Conservation (phyloP, 345 rosid genomes). For the Lumnitzera racemosa region DNA sequence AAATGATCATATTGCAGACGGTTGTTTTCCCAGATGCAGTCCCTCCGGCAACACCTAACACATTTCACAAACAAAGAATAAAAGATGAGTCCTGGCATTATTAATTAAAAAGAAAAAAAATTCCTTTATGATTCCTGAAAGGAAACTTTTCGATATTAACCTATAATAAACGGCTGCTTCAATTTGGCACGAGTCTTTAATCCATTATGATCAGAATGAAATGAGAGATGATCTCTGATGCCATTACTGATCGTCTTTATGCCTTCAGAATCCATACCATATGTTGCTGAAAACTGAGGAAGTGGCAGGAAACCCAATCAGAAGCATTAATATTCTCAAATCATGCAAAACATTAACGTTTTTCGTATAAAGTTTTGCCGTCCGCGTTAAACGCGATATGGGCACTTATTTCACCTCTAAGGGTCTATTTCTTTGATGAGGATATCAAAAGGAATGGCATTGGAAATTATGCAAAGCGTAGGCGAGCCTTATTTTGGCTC, state of each 20-base stretch:
- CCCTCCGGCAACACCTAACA: constrained; percentile 81
- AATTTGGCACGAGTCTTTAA: constrained; percentile 23
- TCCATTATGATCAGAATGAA: constrained; percentile 20
- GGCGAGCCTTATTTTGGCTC: no score
- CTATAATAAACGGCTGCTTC: constrained; percentile 76
- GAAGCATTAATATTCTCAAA: background rate
- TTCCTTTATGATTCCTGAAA: background rate
- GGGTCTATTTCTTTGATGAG: background rate
- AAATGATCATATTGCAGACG: constrained; percentile 85
- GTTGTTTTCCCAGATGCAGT: constrained; percentile 96
- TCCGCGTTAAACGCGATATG: background rate
- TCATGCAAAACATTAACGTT: no score
- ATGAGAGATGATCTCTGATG: constrained; percentile 16
- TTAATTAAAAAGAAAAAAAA: no score
- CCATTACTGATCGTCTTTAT: constrained; percentile 15
- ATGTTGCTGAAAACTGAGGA: background rate
- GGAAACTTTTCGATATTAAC: constrained; percentile 15
- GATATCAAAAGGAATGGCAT: background rate
- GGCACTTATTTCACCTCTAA: background rate
- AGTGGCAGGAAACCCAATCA: background rate
- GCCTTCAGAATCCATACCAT: constrained; percentile 24
- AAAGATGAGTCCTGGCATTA: background rate
- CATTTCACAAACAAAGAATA: background rate
- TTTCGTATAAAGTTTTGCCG: no score
- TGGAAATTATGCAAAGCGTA: no score